A percentile compares a stretch with the other conserved stretches of the same genome.
Evolutionary conservation across 2,329 filamentous ascomycete species (phyloP).

Genomic region (Cytospora chrysosperma): DNA sequence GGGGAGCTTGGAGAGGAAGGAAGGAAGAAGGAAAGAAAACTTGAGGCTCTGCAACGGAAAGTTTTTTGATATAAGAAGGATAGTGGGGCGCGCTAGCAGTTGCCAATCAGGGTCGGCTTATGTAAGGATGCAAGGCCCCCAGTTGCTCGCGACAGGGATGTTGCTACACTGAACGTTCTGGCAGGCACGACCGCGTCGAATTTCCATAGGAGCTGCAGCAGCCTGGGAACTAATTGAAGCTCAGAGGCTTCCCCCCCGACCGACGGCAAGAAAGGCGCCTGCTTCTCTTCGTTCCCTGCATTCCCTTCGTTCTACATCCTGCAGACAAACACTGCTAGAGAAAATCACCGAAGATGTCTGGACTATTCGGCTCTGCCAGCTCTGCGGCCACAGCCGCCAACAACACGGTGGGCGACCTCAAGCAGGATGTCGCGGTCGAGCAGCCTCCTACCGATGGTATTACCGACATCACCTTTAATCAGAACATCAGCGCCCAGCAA

Average conservation of each 20-base stretch:
- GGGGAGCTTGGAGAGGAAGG: constrained; percentile 55
- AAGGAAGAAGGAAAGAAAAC: constrained; percentile 27
- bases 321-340: neutral
- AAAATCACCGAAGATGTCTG: constrained; percentile 54
- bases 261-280: neutral
- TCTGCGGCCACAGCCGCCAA: constrained; percentile 49
- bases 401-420: constrained; percentile 85
- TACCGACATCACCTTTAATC: constrained; percentile 75
- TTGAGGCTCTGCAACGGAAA: constrained; percentile 17
- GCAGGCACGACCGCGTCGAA: constrained; percentile 17
- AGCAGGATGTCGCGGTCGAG: constrained; percentile 77
- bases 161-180: neutral
- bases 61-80: constrained; percentile 21
- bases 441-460: constrained; percentile 86
- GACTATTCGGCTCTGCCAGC: constrained; percentile 53
- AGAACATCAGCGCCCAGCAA: constrained; percentile 47
- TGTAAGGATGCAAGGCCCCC: constrained; percentile 3
- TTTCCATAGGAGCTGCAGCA: constrained; percentile 15
- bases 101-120: constrained; percentile 19
- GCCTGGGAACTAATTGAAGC: neutral
- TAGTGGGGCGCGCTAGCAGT: constrained; percentile 10
- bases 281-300: neutral
- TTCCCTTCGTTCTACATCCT: neutral
- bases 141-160: constrained; percentile 9
- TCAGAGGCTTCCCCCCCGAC: neutral